Evolutionary conservation across 805 yeast species (phyloP).

Genomic region (Teunomyces barrocoloradensis): DNA sequence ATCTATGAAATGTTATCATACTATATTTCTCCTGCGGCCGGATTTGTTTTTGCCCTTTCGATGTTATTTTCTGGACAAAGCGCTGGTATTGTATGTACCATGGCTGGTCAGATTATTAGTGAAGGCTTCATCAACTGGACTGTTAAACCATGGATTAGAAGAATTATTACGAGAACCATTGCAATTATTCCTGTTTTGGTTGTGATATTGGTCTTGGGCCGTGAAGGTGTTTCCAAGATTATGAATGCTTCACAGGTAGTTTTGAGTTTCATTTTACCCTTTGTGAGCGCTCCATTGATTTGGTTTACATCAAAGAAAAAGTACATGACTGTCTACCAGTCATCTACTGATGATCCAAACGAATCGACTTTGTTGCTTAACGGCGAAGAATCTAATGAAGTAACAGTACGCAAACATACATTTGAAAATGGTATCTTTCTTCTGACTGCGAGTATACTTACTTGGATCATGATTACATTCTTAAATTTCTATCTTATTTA

Average conservation of each 20-base stretch:
- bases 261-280: conserved; percentile 42
- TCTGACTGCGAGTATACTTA: conserved; percentile 29
- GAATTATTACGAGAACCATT: conserved; percentile 38
- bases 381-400: not conserved
- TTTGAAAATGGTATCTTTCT: conserved; percentile 40
- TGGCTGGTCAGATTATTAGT: conserved; percentile 47
- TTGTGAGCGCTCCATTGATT: conserved; percentile 45
- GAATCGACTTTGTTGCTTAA: conserved; percentile 13
- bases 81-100: conserved; percentile 48
- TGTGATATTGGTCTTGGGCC: conserved; percentile 36
- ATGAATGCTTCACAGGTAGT: conserved; percentile 47
- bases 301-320: conserved; percentile 41
- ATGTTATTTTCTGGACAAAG: conserved; percentile 47
- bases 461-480: conserved; percentile 40
- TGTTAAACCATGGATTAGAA: conserved; percentile 41
- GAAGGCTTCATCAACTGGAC: conserved; percentile 48
- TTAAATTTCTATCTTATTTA: conserved; percentile 41
- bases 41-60: conserved; percentile 43
- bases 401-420: conserved; percentile 19
- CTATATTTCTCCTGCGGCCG: conserved; percentile 46
- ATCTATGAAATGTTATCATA: conserved; percentile 43
- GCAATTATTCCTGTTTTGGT: conserved; percentile 43
- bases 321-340: conserved; percentile 38
- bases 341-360: conserved; percentile 9
- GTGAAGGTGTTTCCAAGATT: conserved; percentile 44